Base-by-base conservation (phyloP, 2,329 filamentous ascomycete genomes). In the Emergomyces africanus region DNA sequence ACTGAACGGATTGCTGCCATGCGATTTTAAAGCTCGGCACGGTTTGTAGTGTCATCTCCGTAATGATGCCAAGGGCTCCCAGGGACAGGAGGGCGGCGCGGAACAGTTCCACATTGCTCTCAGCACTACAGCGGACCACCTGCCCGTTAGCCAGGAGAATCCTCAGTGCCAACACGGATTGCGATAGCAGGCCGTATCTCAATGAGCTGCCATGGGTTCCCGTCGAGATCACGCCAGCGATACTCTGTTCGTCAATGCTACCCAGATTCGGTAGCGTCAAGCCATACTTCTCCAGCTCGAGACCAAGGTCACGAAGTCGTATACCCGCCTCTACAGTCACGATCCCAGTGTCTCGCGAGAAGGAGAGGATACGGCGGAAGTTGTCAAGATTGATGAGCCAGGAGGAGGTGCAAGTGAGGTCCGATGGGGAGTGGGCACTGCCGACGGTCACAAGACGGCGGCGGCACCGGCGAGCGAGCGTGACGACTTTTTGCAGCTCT, bases 371-470 rank as follows among this genome's bases (percentile, higher is more conserved):
- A 58, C 81, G 78, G 69, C 83, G 84, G 75, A 89, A 89, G 64
- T 87, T 81, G 77, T 99, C 94, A 62, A 99, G 83, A 71, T 96
- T 97, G 66, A 97, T 79, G 70, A 96, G 85, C 94, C 94, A 97
- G 63, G 88, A 89, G 18, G 89, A 94, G 5, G 91, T 95, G 74
- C 90, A 95, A 4, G 92, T 97, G 49, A 99, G 77, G 68, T 92
- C 87, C 64, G 88, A 95, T 8, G 92, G 94, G 58, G 91, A 96
- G 77, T 99, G 92, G 59, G 86, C 90, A 67, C 88, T 92, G 61
- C 94, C 92, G n/a, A 91, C 87, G 5, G 88, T 88, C 41, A 91
- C 87, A 61, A 99, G 77, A 61, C 90, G 86, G 53, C 89, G 85
- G 48, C 90, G 84, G 73, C 88, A 94, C 74, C 80, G 82, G 61